Evolutionary conservation across 2,329 filamentous ascomycete genomes (phyloP).

Genomic region (Parastagonospora avenae): DNA sequence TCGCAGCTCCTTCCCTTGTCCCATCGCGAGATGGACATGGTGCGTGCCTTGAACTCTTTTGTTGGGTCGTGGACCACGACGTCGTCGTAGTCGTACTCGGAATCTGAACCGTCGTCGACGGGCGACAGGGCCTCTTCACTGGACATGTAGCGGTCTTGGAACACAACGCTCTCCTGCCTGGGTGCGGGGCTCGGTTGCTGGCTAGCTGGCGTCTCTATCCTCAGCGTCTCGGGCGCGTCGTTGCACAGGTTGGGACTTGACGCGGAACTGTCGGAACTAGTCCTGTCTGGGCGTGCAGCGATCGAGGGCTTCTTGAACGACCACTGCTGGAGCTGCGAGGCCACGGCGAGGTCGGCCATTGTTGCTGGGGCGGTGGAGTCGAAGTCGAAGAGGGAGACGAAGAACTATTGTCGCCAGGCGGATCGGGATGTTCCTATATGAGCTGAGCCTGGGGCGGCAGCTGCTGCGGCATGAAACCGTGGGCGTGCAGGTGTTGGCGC

Average conservation of each 20-base stretch:
- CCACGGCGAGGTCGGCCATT: slow-evolving; percentile 40
- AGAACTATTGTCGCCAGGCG: neutral
- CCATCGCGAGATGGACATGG: slow-evolving; percentile 40
- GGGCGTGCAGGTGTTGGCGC: slow-evolving; percentile 34
- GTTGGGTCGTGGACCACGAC: slow-evolving; percentile 37
- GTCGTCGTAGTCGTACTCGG: slow-evolving; percentile 39
- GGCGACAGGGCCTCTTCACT: slow-evolving; percentile 48
- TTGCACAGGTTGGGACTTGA: slow-evolving; percentile 45
- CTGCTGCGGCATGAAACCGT: slow-evolving; percentile 34
- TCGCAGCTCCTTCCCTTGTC: slow-evolving; percentile 44
- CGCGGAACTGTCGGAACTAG: slow-evolving; percentile 37
- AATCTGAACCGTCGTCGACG: slow-evolving; percentile 37
- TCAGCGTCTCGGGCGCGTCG: slow-evolving; percentile 40
- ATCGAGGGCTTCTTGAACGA: slow-evolving; percentile 41
- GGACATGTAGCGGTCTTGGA: slow-evolving; percentile 47
- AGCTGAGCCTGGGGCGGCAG: slow-evolving; percentile 12
- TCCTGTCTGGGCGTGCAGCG: slow-evolving; percentile 30
- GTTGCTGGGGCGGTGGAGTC: slow-evolving; percentile 9
- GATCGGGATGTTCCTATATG: neutral
- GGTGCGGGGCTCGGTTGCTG: slow-evolving; percentile 14
- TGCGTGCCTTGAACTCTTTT: slow-evolving; percentile 34
- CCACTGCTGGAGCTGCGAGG: slow-evolving; percentile 46
- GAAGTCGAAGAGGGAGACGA: slow-evolving; percentile 2
- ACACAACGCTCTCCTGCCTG: slow-evolving; percentile 29
- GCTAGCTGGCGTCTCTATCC: slow-evolving; percentile 33